These are phyloP conservation scores for Colletotrichum falcatum DNA, from an alignment of 2,329 filamentous ascomycete genomes.

Conservation along the genomic window DNA sequence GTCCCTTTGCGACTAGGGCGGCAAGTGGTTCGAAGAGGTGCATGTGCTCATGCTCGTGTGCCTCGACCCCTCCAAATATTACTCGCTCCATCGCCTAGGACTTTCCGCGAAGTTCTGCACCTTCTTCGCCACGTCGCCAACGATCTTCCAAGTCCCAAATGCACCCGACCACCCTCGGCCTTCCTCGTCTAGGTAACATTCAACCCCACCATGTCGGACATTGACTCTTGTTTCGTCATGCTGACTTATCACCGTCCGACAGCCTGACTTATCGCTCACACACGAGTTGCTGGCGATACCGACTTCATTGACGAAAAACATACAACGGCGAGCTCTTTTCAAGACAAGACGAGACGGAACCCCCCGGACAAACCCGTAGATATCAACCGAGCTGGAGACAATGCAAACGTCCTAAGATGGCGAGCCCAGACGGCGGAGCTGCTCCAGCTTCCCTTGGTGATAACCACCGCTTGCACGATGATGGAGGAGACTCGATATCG, in stretches of 20 bases:
- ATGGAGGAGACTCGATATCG: constrained; percentile 44
- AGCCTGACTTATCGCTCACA: constrained; percentile 31
- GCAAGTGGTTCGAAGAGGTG: constrained; percentile 30
- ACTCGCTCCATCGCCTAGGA: constrained; percentile 10
- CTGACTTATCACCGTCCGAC: constrained; percentile 38
- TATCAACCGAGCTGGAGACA: constrained; percentile 20
- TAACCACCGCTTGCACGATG: constrained; percentile 40
- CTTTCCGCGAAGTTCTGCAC: constrained; percentile 10
- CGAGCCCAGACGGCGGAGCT: constrained; percentile 48
- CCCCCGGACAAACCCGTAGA: background rate
- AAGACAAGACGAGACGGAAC: background rate
- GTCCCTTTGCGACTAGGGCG: constrained; percentile 12
- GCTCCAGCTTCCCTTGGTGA: constrained; percentile 42
- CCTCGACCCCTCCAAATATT: constrained; percentile 39
- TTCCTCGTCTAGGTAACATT: constrained; percentile 26
- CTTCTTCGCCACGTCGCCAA: constrained; percentile 14
- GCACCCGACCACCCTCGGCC: constrained; percentile 3
- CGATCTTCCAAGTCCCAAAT: constrained; percentile 1
- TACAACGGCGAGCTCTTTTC: constrained; percentile 4
- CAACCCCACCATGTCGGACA: constrained; percentile 37
- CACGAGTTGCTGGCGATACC: constrained; percentile 35
- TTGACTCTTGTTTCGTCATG: constrained; percentile 41
- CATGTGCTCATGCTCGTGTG: constrained; percentile 40
- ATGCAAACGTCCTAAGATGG: constrained; percentile 49
- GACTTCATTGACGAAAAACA: constrained; percentile 28